Conservation (phyloP, 208 protist genomes). For the Trichomonas vaginalis region DNA sequence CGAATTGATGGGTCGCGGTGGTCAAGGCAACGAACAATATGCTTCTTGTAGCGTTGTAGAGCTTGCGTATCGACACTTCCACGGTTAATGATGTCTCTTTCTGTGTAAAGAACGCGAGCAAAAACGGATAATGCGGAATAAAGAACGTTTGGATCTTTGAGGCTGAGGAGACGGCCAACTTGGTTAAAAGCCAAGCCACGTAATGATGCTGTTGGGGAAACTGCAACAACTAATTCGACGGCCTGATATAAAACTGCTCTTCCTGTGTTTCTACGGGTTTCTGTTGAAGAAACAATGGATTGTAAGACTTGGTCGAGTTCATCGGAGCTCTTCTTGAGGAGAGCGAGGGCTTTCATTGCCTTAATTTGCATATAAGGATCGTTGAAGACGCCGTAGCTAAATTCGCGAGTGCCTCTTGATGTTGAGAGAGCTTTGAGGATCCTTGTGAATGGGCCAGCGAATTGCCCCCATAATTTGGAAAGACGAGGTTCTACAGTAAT, state of each 20-base stretch:
- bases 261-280: not conserved
- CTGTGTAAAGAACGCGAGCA: not conserved
- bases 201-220: not conserved
- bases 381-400: not conserved
- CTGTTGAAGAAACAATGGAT: not conserved
- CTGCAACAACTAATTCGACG: not conserved
- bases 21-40: not conserved
- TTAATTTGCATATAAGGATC: not conserved
- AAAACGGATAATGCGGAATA: not conserved
- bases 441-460: not conserved
- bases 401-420: not conserved
- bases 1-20: not conserved
- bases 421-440: not conserved
- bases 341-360: not conserved
- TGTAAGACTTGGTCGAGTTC: not conserved
- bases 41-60: not conserved
- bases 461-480: not conserved
- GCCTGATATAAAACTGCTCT: not conserved
- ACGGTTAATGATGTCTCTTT: not conserved
- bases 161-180: not conserved
- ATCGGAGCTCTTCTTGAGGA: not conserved
- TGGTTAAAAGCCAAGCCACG: not conserved
- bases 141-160: not conserved
- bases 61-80: not conserved
- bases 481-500: not conserved